Conservation (phyloP, 2,329 filamentous ascomycete genomes). For the Teratosphaeria zuluensis region DNA sequence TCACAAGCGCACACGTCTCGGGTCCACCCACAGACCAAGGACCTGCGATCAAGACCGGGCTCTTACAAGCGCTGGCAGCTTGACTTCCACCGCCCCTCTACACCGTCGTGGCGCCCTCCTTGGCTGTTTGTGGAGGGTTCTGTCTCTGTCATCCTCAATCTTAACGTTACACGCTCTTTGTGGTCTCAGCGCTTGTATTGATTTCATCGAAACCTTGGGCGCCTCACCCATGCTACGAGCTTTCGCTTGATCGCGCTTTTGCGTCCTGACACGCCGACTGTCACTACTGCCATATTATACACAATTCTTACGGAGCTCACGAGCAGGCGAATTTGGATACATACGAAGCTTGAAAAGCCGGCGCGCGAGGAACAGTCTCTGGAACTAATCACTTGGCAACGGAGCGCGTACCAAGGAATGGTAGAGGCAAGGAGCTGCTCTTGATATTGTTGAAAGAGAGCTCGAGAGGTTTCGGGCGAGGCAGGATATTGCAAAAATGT, state of each 20-base stretch:
- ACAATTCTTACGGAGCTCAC: background rate
- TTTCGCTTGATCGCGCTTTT: background rate
- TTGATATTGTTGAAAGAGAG: conserved; percentile 3
- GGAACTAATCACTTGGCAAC: background rate
- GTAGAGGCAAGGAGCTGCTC: background rate
- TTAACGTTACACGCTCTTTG: background rate
- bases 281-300: background rate
- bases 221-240: background rate
- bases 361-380: background rate
- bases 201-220: background rate
- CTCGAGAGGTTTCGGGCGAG: background rate
- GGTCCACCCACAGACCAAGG: conserved; percentile 12
- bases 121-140: background rate
- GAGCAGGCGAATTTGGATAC: background rate
- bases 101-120: background rate
- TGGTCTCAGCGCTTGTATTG: background rate
- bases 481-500: conserved; percentile 11
- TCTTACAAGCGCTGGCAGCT: conserved; percentile 6
- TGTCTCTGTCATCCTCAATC: background rate
- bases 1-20: conserved; percentile 14
- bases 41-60: conserved; percentile 2
- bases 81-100: background rate
- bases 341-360: background rate
- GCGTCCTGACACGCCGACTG: background rate
- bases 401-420: background rate